Base-by-base conservation (phyloP, 805 yeast species). In the Metschnikowia lochheadii region DNA sequence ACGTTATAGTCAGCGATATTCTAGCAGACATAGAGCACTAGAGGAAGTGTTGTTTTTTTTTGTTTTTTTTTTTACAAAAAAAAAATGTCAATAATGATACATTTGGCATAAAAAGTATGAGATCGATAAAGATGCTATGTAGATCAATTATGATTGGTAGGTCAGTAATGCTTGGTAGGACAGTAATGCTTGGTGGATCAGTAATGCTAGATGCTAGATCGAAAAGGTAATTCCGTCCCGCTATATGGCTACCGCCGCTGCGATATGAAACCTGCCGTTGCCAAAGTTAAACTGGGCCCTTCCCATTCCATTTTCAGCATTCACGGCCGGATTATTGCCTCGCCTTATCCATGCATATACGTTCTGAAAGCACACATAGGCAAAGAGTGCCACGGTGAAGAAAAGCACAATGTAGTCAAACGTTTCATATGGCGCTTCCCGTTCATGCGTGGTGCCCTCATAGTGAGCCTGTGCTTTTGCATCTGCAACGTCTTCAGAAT, bases 361-460 rank as follows among this genome's bases (percentile, higher is more conserved):
- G 50, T 63, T 66, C 42, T 61, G 68, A 11, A 66, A 45, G 11
- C 69, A 60, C 39, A 71, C 60, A 3, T 60, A 58, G 5, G 57
- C 44, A 49, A 73, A 69, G 35, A 73, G 60, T 14, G 56, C 49
- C 23, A 67, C 44, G 1, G 70, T 65, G 26, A 68, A 44, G 14
- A 58, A 56, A 23, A 70, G 63, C 2, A 70, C 64, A 29, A 72
- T 47, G 46, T 68, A 71, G 55, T 73, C 77, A n/a, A 64, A 67
- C 11, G 60, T 39, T 37, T 66, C 70, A 48, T 63, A 63, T n/a
- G 63, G 72, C 6, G 49, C 60, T 20, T 59, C 62, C 4, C 36
- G 57, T 5, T 50, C 58, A 40, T 46, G 57, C 11, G 53, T 39
- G 0, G 51, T 49, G 3, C 75, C 75, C 52, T 70, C 73, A 40